phyloP scores from a whole-genome alignment of 73 alveolate genomes.

The Paramecium bursaria region DNA sequence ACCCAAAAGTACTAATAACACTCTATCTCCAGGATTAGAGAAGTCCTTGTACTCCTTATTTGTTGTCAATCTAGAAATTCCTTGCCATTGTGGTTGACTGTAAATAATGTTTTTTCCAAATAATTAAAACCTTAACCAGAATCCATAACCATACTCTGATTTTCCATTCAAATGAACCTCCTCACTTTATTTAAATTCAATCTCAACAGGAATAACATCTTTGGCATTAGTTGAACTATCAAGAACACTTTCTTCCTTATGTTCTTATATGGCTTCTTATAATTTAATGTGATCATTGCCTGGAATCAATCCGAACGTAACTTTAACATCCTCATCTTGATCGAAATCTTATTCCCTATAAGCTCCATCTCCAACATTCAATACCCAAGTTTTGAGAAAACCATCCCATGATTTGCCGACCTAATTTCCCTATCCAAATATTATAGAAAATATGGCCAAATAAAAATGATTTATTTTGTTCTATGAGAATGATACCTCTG shows the following conservation, averaged over 20 bases:
- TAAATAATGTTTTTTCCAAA: slow-evolving; percentile 6
- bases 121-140: slow-evolving; percentile 34
- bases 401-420: background rate
- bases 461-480: slow-evolving; percentile 48
- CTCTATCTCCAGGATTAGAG: slow-evolving; percentile 56
- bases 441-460: slow-evolving; percentile 37
- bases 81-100: slow-evolving; percentile 41
- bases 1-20: background rate
- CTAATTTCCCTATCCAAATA: slow-evolving; percentile 12
- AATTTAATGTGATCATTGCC: slow-evolving; percentile 56
- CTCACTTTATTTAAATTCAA: slow-evolving; percentile 57
- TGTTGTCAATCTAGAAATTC: slow-evolving; percentile 38
- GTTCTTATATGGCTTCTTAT: slow-evolving; percentile 53
- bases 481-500: slow-evolving; percentile 8
- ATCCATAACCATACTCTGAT: slow-evolving; percentile 56
- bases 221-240: slow-evolving; percentile 30
- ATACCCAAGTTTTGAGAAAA: slow-evolving; percentile 30
- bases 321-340: slow-evolving; percentile 43
- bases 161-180: slow-evolving; percentile 26
- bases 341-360: slow-evolving; percentile 54
- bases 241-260: slow-evolving; percentile 40
- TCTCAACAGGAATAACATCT: slow-evolving; percentile 26
- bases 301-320: slow-evolving; percentile 28
- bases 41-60: slow-evolving; percentile 37
- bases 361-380: slow-evolving; percentile 55